Evolutionary conservation across 31 red algal species (phyloP), one percentile per base, ranked within the genome.

Genomic region (Porphyra umbilicalis): DNA sequence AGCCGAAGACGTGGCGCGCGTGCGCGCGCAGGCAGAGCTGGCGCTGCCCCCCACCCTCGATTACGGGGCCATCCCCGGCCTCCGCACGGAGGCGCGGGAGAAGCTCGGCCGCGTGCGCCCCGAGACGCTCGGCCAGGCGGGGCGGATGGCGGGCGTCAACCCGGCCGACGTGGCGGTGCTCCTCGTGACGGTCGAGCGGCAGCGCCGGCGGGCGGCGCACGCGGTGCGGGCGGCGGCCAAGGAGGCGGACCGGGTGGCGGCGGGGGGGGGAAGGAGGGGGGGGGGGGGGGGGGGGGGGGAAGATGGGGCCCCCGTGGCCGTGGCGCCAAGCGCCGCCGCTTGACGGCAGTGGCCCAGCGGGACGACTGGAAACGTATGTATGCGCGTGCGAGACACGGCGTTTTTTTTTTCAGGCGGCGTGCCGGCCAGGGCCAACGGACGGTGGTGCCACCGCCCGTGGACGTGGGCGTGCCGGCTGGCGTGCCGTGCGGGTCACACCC

Each of bases 111-210:
- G 89, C 38, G 71, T 94, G 35, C 89, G 90, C 37, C 97, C 97
- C 9, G 81, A 87, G 34, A 99, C 94, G 8, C 39, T 99, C 79
- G 97, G 94, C 34, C 94, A 99, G 82, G 97, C 97, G 35, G 76
- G 81, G 37, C 80, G 92, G 34, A 90, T 99, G 33, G 94, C 89
- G 34, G 97, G 97, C 37, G 97, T 99, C 15, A 97, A 94, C 80
- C 97, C 97, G 0, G 92, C 93, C 77, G 97, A 96, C 83, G 89
- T 99, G 82, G 78, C 92, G 30, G 85, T 94, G 32, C 84, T 99
- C 14, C 89, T 88, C 36, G 81, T 99, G 79, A 78, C 85, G 79
- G 38, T 99, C 10, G 87, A 94, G 57, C 57, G 57, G 57, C 25
- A 71, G 57, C 57, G 57, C 25, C 18, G 57, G 57, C 57, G 30